Percentiles rank a stretch among this genome's conserved stretches.
Evolutionary conservation across 83 land plant species (phyloP).

Genomic region (Thuja plicata): DNA sequence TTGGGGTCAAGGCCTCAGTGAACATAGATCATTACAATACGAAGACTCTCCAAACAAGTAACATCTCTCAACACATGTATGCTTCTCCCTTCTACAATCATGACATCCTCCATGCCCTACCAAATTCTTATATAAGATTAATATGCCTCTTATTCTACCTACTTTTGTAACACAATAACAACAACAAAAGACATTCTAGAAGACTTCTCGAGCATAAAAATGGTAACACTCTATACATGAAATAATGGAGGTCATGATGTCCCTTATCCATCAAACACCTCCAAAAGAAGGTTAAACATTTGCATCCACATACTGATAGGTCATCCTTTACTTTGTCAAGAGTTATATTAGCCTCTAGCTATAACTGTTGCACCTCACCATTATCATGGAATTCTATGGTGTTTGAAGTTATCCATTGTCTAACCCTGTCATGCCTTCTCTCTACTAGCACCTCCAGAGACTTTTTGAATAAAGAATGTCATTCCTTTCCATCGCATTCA

Average conservation of each 20-base stretch:
- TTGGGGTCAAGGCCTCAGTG: too few relatives aligned
- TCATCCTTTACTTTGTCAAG: conserved; percentile 20
- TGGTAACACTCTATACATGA: too few relatives aligned
- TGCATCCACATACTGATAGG: conserved; percentile 25
- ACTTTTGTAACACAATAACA: too few relatives aligned
- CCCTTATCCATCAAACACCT: too few relatives aligned
- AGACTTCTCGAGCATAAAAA: conserved; percentile 16
- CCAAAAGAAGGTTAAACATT: conserved; percentile 9
- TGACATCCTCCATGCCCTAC: conserved; percentile 41
- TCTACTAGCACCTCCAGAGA: conserved; percentile 22
- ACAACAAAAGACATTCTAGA: background rate
- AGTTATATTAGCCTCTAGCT: conserved; percentile 16
- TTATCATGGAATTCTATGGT: conserved; percentile 18
- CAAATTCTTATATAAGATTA: conserved; percentile 9
- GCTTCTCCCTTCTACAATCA: conserved; percentile 21
- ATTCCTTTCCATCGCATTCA: conserved; percentile 15
- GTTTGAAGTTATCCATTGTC: conserved; percentile 26
- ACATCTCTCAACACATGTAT: conserved; percentile 23
- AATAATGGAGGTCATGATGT: too few relatives aligned
- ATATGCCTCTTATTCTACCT: too few relatives aligned
- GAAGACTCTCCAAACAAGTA: too few relatives aligned
- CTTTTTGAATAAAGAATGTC: conserved; percentile 20
- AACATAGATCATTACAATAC: too few relatives aligned
- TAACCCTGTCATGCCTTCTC: conserved; percentile 16
- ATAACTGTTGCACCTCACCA: conserved; percentile 32